Conservation (phyloP, 1,284 basidiomycete species). For the Peniophora sp. region DNA sequence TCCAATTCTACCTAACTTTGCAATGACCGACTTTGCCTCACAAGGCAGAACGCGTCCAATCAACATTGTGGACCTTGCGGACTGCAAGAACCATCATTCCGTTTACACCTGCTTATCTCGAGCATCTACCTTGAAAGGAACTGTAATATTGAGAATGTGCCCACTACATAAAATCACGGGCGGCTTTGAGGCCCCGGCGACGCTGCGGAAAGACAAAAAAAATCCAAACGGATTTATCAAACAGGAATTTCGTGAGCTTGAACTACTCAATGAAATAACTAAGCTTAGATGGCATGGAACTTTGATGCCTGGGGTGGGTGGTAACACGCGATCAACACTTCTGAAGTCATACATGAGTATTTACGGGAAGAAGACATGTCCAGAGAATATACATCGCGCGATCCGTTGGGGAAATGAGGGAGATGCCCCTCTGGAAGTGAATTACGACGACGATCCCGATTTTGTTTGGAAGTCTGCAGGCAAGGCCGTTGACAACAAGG, state of each 20-base stretch:
- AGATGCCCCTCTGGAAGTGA: too few species aligned
- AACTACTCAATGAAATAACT: slow-evolving; percentile 26
- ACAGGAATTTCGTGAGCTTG: slow-evolving; percentile 23
- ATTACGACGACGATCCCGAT: too few species aligned
- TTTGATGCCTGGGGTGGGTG: slow-evolving; percentile 14
- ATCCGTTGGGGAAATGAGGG: too few species aligned
- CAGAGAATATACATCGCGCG: too few species aligned
- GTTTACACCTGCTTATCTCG: slow-evolving; percentile 29
- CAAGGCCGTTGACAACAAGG: too few species aligned
- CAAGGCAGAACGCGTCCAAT: slow-evolving; percentile 27
- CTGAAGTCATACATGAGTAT: slow-evolving; percentile 12
- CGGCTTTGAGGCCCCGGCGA: slow-evolving; percentile 2
- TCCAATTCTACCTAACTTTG: slow-evolving; percentile 28
- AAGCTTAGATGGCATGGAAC: slow-evolving; percentile 13
- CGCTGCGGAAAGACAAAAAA: too few species aligned
- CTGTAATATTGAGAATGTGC: slow-evolving; percentile 25
- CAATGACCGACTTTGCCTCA: slow-evolving; percentile 32
- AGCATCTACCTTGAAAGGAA: slow-evolving; percentile 20
- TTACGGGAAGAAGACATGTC: too few species aligned
- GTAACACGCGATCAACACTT: slow-evolving; percentile 10
- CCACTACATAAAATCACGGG: slow-evolving; percentile 5
- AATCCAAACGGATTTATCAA: too few species aligned
- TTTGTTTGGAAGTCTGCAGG: too few species aligned
- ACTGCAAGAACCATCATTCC: slow-evolving; percentile 21
- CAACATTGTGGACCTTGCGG: slow-evolving; percentile 26